Evolutionary conservation across 2,329 filamentous ascomycete genomes (phyloP), one percentile per base, ranked within the genome.

Genomic region (Scedosporium apiospermum): DNA sequence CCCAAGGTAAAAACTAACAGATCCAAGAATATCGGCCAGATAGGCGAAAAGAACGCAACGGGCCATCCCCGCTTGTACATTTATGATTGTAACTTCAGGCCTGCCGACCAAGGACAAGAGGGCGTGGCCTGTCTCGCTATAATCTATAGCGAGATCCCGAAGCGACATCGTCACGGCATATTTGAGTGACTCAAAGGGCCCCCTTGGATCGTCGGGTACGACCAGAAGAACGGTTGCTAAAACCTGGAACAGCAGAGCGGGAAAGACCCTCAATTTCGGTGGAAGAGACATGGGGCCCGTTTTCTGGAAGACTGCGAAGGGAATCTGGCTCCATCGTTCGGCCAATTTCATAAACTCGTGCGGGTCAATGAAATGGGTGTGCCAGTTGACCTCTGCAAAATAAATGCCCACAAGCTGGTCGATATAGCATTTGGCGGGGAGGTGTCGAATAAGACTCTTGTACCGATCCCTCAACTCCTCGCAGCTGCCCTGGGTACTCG

Each of bases 101-200:
- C 86, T 86, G 16, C 83, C 84, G 26, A 88, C 72, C 23, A 87
- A 70, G 16, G 75, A 74, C 49, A 85, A 68, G 53, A 87, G 77
- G 7, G 78, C 75, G 27, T 81, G 74, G 6, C 83, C 82, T 0
- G 81, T 79, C 62, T 87, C 83, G 67, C 83, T 86, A 67, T 86
- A 87, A 63, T 86, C 84, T 16, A 75, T 73, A 2, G 84, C 83
- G 21, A 88, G 71, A 60, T 86, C 82, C 69, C 86, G 82, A 64
- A 86, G 84, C 2, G 80, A 80, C 80, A 85, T 85, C 58, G 77
- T 80, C 3, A 77, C 78, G 0, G 81, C 80, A 67, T 86, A 85
- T 69, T 86, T 86, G 58, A 88, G 73, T 1, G 78, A 75, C 30
- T 83, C 80, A 57, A 85, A 83, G 4, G 73, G 77, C 46, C 77